phyloP scores from a whole-genome alignment of 2,329 filamentous ascomycete species.

The Fusarium virguliforme region DNA sequence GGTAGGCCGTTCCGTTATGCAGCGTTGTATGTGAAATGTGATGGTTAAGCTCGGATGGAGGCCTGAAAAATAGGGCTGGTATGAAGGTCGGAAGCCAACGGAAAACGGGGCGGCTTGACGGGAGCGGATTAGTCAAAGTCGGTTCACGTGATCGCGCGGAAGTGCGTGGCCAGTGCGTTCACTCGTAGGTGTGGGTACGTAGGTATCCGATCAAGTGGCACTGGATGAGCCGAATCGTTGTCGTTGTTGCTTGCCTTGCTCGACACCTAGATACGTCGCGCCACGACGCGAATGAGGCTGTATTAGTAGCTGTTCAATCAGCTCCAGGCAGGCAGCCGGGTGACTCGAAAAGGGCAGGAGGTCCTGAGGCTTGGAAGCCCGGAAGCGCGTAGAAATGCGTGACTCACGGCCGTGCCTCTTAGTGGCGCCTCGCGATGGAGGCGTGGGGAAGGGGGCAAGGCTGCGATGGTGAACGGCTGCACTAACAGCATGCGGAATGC shows the following conservation, averaged over 20 bases:
- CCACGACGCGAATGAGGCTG: slow-evolving; percentile 30
- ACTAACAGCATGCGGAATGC: slow-evolving; percentile 38
- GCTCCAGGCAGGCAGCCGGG: slow-evolving; percentile 45
- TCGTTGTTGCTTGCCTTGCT: not conserved
- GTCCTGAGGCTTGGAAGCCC: slow-evolving; percentile 28
- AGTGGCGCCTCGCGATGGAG: slow-evolving; percentile 46
- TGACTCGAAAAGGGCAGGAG: slow-evolving; percentile 45
- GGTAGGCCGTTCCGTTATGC: slow-evolving; percentile 29
- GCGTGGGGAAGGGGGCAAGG: slow-evolving; percentile 44
- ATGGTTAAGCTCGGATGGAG: slow-evolving; percentile 46
- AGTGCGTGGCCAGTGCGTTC: slow-evolving; percentile 42
- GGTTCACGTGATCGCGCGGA: slow-evolving; percentile 51
- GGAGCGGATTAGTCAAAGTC: slow-evolving; percentile 52
- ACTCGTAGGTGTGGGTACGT: not conserved
- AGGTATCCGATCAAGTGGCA: slow-evolving; percentile 39
- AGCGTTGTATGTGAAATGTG: slow-evolving; percentile 28
- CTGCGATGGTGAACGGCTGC: slow-evolving; percentile 46
- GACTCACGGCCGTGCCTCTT: slow-evolving; percentile 46
- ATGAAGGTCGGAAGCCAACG: slow-evolving; percentile 52
- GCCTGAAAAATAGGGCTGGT: slow-evolving; percentile 57
- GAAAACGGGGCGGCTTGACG: slow-evolving; percentile 42
- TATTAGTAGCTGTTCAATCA: slow-evolving; percentile 48
- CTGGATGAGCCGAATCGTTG: slow-evolving; percentile 44
- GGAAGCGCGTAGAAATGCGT: slow-evolving; percentile 36
- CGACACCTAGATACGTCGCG: slow-evolving; percentile 5